Evolutionary conservation across 306 rosid species (phyloP), one percentile per base, ranked within the genome.

Genomic region (Cotoneaster glaucophyllus): DNA sequence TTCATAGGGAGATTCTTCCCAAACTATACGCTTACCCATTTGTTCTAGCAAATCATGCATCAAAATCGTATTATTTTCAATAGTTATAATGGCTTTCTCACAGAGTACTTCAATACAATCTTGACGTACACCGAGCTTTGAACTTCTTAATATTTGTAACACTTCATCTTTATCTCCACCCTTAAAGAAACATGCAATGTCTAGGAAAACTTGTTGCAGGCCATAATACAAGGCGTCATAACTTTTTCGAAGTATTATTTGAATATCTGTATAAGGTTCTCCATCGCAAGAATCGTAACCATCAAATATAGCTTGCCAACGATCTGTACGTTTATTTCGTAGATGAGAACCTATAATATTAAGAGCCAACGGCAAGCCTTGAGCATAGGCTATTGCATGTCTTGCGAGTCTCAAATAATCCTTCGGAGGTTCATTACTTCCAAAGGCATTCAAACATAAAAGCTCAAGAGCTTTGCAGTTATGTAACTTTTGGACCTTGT

Each of bases 291-390:
- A 37, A 37, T 37, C 9, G 9, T 5, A 37, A 7, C 68, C 34
- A 3, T 76, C 74, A 41, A 87, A 26, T 5, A 81, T 77, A 52
- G 75, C 64, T 74, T 68, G 32, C 86, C 89, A 87, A n/a, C 79
- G 62, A 12, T 62, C 61, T 29, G 58, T 71, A 12, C 58, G 67
- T 62, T 67, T 63, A 0, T n/a, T n/a, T 74, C 18, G 39, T 3
- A 37, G 10, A 37, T 37, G 9, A 37, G 9, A 37, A 37, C 41
- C 41, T 37, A 37, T 37, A 37, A 37, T 6, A 37, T 6, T 37
- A 37, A 37, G 41, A 37, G 41, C 41, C 2, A 37, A 37, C 2
- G 41, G 41, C 6, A 37, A 2, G 41, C 41, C 41, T 37, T 37
- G 41, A 37, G 41, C 41, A 37, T 37, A 37, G 41, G 13, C 67